Percentiles rank a stretch among this genome's conserved stretches.
Evolutionary conservation across 164 flowering plant genomes (phyloP).

Genomic region (Magnolia changhungtana): DNA sequence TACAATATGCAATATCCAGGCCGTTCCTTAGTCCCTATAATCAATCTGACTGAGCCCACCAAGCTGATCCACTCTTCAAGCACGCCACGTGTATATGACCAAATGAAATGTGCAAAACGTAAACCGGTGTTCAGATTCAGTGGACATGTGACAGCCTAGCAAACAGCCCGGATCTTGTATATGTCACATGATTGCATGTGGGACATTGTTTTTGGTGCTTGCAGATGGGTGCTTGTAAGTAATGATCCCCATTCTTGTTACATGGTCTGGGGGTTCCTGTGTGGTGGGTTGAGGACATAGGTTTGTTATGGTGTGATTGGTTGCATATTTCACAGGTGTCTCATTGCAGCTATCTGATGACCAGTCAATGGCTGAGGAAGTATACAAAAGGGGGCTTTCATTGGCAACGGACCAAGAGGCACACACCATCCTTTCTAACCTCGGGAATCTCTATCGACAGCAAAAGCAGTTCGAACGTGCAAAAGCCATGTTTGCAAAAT

Average conservation of each 20-base stretch:
- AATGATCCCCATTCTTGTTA: not conserved
- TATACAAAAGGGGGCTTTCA: constrained; percentile 64
- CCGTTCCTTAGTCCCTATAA: too few relatives aligned
- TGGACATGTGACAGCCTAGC: too few relatives aligned
- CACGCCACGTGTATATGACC: too few relatives aligned
- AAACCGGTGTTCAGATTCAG: too few relatives aligned
- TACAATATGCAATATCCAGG: too few relatives aligned
- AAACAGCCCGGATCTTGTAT: too few relatives aligned
- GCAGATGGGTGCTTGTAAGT: too few relatives aligned
- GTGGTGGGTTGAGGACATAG: not conserved
- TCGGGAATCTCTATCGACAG: constrained; percentile 79
- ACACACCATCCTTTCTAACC: constrained; percentile 72
- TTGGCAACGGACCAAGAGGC: constrained; percentile 57
- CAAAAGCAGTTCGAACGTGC: constrained; percentile 57
- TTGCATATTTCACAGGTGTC: constrained; percentile 42
- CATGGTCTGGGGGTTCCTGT: not conserved
- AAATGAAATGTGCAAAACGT: too few relatives aligned
- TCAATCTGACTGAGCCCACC: too few relatives aligned
- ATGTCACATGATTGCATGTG: too few relatives aligned
- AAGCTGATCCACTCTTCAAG: too few relatives aligned
- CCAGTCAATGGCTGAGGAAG: constrained; percentile 65
- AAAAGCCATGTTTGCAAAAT: constrained; percentile 75
- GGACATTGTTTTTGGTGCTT: too few relatives aligned
- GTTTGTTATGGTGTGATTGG: not conserved
- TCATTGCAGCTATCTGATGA: constrained; percentile 77